Conservation (phyloP, 2,329 filamentous ascomycete genomes). For the Sporothrix curviconia region DNA sequence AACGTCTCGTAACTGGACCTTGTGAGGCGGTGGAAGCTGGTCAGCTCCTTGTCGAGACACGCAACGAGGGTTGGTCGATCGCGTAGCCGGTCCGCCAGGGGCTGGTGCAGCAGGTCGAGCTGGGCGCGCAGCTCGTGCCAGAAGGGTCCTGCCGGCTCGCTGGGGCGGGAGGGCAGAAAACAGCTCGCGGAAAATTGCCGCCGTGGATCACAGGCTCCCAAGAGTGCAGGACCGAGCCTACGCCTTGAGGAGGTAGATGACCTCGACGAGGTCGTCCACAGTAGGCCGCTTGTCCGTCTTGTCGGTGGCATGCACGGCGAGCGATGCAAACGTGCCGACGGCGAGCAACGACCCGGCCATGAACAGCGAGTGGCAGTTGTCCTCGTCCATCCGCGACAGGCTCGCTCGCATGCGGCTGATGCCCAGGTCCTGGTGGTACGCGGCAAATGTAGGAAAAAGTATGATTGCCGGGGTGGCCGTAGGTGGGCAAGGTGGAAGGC, state of each 20-base stretch:
- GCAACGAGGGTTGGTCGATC: not conserved
- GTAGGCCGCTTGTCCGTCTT: conserved; percentile 16
- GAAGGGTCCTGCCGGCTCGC: not conserved
- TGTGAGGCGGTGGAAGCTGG: not conserved
- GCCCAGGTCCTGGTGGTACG: conserved; percentile 28
- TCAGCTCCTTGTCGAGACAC: not conserved
- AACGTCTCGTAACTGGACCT: no score
- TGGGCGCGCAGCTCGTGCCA: not conserved
- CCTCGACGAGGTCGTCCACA: conserved; percentile 28
- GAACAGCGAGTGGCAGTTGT: conserved; percentile 30
- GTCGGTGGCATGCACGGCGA: conserved; percentile 19
- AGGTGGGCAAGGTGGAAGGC: conserved; percentile 29
- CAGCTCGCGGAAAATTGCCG: conserved; percentile 21
- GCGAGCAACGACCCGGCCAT: conserved; percentile 27
- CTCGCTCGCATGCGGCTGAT: conserved; percentile 23
- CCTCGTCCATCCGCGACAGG: conserved; percentile 23
- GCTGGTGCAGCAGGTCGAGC: not conserved
- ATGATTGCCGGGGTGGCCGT: conserved; percentile 20
- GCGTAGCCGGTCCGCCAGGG: not conserved
- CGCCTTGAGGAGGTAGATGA: conserved; percentile 27
- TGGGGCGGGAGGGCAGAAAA: conserved; percentile 18
- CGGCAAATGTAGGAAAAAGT: conserved; percentile 22
- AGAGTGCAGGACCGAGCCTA: conserved; percentile 26
- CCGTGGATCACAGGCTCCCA: conserved; percentile 20
- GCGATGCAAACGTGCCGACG: conserved; percentile 27